These are phyloP conservation scores for Onygenales sp. DNA, from an alignment of 2,329 filamentous ascomycete species.

Conservation along the genomic window DNA sequence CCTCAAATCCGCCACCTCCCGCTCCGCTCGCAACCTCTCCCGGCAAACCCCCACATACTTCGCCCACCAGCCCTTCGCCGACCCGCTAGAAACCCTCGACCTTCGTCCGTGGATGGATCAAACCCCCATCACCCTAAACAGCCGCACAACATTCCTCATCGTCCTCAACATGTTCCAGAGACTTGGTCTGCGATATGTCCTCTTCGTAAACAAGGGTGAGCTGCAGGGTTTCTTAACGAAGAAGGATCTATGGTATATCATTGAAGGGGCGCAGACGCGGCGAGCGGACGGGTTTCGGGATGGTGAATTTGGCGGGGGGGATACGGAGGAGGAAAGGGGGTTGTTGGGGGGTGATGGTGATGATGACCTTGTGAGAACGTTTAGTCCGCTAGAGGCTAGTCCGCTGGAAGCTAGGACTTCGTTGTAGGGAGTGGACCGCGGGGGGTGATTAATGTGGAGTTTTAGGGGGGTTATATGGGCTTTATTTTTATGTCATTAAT, in stretches of 20 bases:
- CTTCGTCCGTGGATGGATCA: slow-evolving; percentile 98
- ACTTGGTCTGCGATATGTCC: slow-evolving; percentile 78
- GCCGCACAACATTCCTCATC: slow-evolving; percentile 67
- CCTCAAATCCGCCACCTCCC: slow-evolving; percentile 52
- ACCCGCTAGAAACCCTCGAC: slow-evolving; percentile 70
- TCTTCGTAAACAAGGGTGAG: slow-evolving; percentile 74
- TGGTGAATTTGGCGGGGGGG: slow-evolving; percentile 16
- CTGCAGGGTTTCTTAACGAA: slow-evolving; percentile 85
- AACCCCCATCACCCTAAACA: slow-evolving; percentile 83
- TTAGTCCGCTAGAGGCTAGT: slow-evolving; percentile 7
- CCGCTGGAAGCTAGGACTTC: slow-evolving; percentile 7
- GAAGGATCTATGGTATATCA: slow-evolving; percentile 92
- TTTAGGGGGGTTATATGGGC: neutral
- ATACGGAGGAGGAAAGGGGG: slow-evolving; percentile 25
- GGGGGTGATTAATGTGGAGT: neutral
- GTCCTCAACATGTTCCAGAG: slow-evolving; percentile 91
- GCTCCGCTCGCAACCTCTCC: slow-evolving; percentile 41
- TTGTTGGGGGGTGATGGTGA: slow-evolving; percentile 25
- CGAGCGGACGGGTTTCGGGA: slow-evolving; percentile 20
- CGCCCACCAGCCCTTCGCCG: slow-evolving; percentile 69
- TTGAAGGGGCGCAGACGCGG: slow-evolving; percentile 61
- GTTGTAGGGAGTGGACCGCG: slow-evolving; percentile 1
- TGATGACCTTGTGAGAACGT: slow-evolving; percentile 1
- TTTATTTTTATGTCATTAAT: neutral
- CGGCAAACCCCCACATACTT: slow-evolving; percentile 74